These are phyloP conservation scores for Nadsonia starkeyi-henricii DNA, from an alignment of 1,139 yeast genomes.

Conservation along the genomic window DNA sequence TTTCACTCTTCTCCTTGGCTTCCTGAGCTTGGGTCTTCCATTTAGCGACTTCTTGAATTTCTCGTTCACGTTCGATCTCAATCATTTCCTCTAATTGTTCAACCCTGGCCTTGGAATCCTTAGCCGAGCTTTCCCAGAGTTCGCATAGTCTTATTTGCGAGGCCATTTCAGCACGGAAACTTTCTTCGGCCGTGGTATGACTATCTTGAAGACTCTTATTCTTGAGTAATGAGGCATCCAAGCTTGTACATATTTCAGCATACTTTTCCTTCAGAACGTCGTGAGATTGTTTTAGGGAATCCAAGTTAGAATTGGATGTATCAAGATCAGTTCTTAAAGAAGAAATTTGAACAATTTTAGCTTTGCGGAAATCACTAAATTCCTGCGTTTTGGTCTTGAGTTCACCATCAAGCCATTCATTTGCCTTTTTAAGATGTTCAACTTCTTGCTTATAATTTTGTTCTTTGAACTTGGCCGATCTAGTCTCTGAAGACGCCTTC, in stretches of 20 bases:
- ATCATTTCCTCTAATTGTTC: constrained; percentile 32
- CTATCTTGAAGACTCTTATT: constrained; percentile 37
- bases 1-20: constrained; percentile 17
- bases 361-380: constrained; percentile 26
- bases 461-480: constrained; percentile 25
- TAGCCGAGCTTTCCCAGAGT: constrained; percentile 39
- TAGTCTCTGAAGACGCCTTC: constrained; percentile 21
- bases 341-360: constrained; percentile 20
- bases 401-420: constrained; percentile 28
- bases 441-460: constrained; percentile 29
- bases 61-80: constrained; percentile 25
- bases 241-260: constrained; percentile 24
- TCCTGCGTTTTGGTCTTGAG: constrained; percentile 24
- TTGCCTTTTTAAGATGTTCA: constrained; percentile 23
- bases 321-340: constrained; percentile 26
- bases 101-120: constrained; percentile 19
- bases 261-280: constrained; percentile 21
- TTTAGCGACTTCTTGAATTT: constrained; percentile 19
- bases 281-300: constrained; percentile 20
- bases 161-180: constrained; percentile 46
- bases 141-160: constrained; percentile 50
- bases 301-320: constrained; percentile 22
- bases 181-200: constrained; percentile 34
- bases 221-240: constrained; percentile 28
- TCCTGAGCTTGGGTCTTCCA: constrained; percentile 21